Evolutionary conservation across 2,329 filamentous ascomycete genomes (phyloP).

Genomic region (Westerdykella ornata): DNA sequence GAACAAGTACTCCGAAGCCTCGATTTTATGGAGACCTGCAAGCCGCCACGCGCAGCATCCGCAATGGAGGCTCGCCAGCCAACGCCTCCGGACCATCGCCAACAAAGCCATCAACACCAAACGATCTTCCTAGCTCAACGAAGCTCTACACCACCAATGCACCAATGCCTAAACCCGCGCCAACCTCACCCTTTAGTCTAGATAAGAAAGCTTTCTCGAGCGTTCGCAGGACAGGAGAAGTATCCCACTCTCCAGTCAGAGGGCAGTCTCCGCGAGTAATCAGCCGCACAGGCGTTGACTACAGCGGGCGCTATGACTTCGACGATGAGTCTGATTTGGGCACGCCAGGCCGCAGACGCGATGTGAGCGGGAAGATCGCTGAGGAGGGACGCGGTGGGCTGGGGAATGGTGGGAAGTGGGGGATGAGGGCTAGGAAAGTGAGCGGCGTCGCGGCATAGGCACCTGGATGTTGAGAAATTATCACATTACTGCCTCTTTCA

Average conservation of each 20-base stretch:
- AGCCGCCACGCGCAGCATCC: conserved; percentile 37
- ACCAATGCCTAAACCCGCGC: conserved; percentile 11
- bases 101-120: conserved; percentile 18
- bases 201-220: conserved; percentile 30
- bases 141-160: conserved; percentile 29
- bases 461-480: not conserved
- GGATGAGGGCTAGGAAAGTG: conserved; percentile 33
- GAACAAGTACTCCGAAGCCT: conserved; percentile 34
- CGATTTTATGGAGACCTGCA: conserved; percentile 45
- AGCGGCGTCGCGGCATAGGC: conserved; percentile 27
- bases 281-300: conserved; percentile 44
- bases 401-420: conserved; percentile 28
- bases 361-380: conserved; percentile 66
- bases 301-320: conserved; percentile 34
- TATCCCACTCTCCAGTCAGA: conserved; percentile 23
- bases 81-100: conserved; percentile 20
- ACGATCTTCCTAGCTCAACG: conserved; percentile 21
- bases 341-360: conserved; percentile 31
- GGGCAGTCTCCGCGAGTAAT: conserved; percentile 40
- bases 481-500: too few relatives aligned
- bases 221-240: conserved; percentile 29
- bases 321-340: conserved; percentile 26
- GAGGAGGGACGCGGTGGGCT: conserved; percentile 57
- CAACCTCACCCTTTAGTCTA: conserved; percentile 25
- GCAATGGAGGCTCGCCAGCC: conserved; percentile 19